phyloP scores from a whole-genome alignment of 352 stramenopile genomes.

The Blastocystis sp. region DNA sequence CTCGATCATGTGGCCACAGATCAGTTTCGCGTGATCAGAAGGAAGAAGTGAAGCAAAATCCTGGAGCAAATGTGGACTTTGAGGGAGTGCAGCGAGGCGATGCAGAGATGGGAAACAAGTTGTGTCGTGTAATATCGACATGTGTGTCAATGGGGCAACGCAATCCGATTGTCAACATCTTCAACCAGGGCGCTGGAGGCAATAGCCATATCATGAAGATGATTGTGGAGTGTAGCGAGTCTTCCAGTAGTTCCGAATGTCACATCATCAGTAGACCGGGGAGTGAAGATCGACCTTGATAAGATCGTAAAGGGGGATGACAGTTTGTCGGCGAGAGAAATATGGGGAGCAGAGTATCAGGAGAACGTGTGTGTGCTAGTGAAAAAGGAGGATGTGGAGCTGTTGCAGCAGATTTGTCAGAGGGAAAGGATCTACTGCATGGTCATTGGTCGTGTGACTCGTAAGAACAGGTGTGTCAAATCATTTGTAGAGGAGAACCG shows the following conservation, averaged over 20 bases:
- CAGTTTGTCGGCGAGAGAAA: slow-evolving; percentile 94
- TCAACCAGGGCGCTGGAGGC: slow-evolving; percentile 96
- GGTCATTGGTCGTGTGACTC: slow-evolving; percentile 81
- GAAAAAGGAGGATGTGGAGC: slow-evolving; percentile 74
- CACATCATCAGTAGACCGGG: slow-evolving; percentile 62
- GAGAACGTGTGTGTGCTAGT: slow-evolving; percentile 96
- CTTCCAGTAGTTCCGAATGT: neutral
- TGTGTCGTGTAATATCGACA: slow-evolving; percentile 95
- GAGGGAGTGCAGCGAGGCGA: slow-evolving; percentile 97
- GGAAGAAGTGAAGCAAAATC: neutral
- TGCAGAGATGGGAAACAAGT: slow-evolving; percentile 98
- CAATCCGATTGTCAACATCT: slow-evolving; percentile 97
- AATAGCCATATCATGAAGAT: slow-evolving; percentile 99
- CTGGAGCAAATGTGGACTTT: slow-evolving; percentile 87
- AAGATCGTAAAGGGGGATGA: slow-evolving; percentile 88
- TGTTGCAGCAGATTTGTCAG: slow-evolving; percentile 87
- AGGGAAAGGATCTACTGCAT: slow-evolving; percentile 92
- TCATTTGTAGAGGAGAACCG: neutral
- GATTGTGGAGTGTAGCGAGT: slow-evolving; percentile 84
- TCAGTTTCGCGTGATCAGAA: neutral
- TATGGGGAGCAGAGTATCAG: slow-evolving; percentile 99
- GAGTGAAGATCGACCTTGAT: slow-evolving; percentile 88
- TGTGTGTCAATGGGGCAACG: slow-evolving; percentile 90
- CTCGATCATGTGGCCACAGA: too few species aligned
- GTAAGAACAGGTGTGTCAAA: too few species aligned